phyloP scores from a whole-genome alignment of 1,284 basidiomycete species.

The Naganishia sp. region DNA sequence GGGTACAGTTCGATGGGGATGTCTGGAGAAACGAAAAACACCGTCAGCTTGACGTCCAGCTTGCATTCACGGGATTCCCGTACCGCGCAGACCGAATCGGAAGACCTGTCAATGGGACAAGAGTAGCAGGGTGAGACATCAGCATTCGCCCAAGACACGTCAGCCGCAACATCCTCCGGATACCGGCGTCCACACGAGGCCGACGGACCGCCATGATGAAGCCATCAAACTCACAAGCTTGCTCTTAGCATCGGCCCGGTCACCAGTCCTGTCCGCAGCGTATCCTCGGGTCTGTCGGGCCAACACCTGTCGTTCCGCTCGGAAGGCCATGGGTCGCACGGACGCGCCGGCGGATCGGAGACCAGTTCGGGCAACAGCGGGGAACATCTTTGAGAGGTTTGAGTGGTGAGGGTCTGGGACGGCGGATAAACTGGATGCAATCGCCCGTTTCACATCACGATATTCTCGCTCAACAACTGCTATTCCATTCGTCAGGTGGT shows the following conservation, averaged over 20 bases:
- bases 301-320: slow-evolving; percentile 26
- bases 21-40: slow-evolving; percentile 38
- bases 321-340: slow-evolving; percentile 25
- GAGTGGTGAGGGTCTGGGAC: not conserved
- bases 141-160: slow-evolving; percentile 1
- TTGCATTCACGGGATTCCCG: not conserved
- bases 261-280: slow-evolving; percentile 27
- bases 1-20: slow-evolving; percentile 54
- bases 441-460: no score
- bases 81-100: slow-evolving; percentile 50
- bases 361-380: slow-evolving; percentile 32
- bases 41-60: not conserved
- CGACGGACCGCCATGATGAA: no score
- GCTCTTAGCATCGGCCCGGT: slow-evolving; percentile 29
- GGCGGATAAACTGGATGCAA: not conserved
- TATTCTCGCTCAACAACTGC: no score
- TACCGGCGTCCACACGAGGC: not conserved
- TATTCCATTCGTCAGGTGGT: no score
- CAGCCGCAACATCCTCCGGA: not conserved
- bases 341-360: slow-evolving; percentile 33
- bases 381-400: slow-evolving; percentile 26
- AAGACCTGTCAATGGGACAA: slow-evolving; percentile 42
- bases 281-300: slow-evolving; percentile 30
- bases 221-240: slow-evolving; percentile 31
- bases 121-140: not conserved